phyloP scores from a whole-genome alignment of 2,329 filamentous ascomycete species.

The Cercospora beticola region DNA sequence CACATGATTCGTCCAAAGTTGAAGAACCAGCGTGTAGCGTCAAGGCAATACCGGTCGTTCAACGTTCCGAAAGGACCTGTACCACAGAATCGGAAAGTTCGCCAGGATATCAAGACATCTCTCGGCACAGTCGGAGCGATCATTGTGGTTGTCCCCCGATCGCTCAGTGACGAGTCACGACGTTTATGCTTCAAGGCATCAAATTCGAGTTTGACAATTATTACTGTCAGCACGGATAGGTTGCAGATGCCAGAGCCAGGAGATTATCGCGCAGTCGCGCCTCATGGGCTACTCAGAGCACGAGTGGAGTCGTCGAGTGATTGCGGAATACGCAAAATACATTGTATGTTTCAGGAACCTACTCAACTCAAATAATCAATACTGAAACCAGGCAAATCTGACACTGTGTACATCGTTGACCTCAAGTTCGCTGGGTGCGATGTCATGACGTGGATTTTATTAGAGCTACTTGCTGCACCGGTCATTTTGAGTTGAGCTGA shows the following conservation, averaged over 20 bases:
- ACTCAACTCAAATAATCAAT: not conserved
- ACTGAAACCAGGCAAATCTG: not conserved
- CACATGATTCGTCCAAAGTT: not conserved
- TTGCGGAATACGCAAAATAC: not conserved
- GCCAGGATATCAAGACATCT: not conserved
- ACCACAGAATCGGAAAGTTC: not conserved
- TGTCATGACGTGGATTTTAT: not conserved
- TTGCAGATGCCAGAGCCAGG: not conserved
- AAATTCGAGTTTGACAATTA: not conserved
- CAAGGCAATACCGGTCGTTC: not conserved
- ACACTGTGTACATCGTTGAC: not conserved
- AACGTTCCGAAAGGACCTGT: not conserved
- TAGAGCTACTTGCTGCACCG: not conserved
- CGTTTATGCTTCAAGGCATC: not conserved
- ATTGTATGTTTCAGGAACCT: not conserved
- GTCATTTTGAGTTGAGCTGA: not conserved
- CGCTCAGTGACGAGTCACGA: not conserved
- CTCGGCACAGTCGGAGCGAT: not conserved
- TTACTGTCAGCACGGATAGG: not conserved
- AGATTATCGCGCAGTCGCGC: not conserved
- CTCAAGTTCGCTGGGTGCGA: not conserved
- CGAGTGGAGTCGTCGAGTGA: not conserved
- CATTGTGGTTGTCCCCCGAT: not conserved
- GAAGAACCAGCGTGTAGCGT: not conserved
- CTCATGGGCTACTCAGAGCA: not conserved